Conservation (phyloP, 768 basidiomycete species). For the Mycena sanguinolenta region DNA sequence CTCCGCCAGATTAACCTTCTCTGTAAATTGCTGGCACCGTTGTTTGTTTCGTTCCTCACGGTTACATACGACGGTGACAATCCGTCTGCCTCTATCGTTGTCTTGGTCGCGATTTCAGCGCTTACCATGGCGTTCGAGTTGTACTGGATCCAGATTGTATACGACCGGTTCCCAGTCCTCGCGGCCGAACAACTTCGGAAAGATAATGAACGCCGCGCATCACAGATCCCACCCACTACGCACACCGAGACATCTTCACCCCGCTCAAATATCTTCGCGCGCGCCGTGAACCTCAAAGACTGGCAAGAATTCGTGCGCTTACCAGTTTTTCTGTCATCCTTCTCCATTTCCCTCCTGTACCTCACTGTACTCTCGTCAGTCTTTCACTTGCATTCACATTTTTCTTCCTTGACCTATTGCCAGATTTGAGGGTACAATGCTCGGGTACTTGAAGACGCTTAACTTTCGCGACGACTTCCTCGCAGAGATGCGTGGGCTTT, state of each 20-base stretch:
- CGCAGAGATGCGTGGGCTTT: slow-evolving; percentile 62
- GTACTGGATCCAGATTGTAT: slow-evolving; percentile 57
- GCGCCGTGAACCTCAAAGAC: slow-evolving; percentile 36
- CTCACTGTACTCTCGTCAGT: slow-evolving; percentile 55
- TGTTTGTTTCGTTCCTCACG: slow-evolving; percentile 64
- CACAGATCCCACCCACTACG: background rate
- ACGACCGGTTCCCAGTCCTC: slow-evolving; percentile 51
- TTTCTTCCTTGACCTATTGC: background rate
- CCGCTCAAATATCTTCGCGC: background rate
- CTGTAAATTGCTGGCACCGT: slow-evolving; percentile 63
- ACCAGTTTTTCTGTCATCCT: slow-evolving; percentile 56
- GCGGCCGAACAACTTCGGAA: slow-evolving; percentile 41
- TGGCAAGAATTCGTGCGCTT: slow-evolving; percentile 55
- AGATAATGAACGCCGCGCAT: slow-evolving; percentile 30
- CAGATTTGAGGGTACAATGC: slow-evolving; percentile 66
- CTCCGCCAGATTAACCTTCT: slow-evolving; percentile 59
- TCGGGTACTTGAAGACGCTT: slow-evolving; percentile 62
- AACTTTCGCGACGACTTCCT: slow-evolving; percentile 61
- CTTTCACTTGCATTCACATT: background rate
- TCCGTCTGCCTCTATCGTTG: slow-evolving; percentile 49
- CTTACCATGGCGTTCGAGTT: slow-evolving; percentile 57
- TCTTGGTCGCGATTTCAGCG: slow-evolving; percentile 51
- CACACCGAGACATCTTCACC: background rate
- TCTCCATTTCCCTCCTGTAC: slow-evolving; percentile 60
- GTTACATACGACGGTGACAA: slow-evolving; percentile 41